Percentiles rank a stretch among this genome's conserved stretches.
These are phyloP conservation scores for Nothophaeocryptopus gaeumannii DNA, from an alignment of 2,329 filamentous ascomycete species.

Conservation along the genomic window DNA sequence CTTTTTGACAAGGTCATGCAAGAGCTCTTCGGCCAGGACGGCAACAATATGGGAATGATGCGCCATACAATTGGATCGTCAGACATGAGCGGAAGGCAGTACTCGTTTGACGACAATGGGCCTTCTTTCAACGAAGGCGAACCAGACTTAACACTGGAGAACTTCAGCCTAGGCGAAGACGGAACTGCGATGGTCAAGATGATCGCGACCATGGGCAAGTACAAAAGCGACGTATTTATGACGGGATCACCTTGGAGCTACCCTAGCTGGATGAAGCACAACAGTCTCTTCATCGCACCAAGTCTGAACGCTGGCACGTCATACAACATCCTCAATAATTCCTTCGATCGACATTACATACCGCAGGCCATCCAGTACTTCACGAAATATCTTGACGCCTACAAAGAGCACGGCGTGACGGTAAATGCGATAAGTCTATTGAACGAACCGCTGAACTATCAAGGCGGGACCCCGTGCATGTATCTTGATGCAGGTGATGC, in stretches of 20 bases:
- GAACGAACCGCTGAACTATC: constrained; percentile 41
- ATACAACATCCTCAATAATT: constrained; percentile 32
- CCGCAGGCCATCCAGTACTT: constrained; percentile 38
- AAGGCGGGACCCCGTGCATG: constrained; percentile 40
- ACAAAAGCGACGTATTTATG: constrained; percentile 37
- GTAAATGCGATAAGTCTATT: constrained; percentile 40
- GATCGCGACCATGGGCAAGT: constrained; percentile 37
- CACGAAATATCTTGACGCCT: constrained; percentile 38
- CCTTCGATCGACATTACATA: constrained; percentile 36
- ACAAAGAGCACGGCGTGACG: constrained; percentile 31
- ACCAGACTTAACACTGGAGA: constrained; percentile 33
- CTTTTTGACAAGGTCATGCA: constrained; percentile 34
- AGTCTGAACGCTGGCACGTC: constrained; percentile 19
- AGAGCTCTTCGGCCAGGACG: constrained; percentile 35
- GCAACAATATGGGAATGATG: constrained; percentile 41
- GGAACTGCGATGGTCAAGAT: constrained; percentile 40
- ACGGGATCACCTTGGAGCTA: constrained; percentile 40
- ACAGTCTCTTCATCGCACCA: constrained; percentile 32
- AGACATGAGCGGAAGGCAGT: constrained; percentile 36
- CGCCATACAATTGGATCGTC: constrained; percentile 41
- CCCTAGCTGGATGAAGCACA: constrained; percentile 43
- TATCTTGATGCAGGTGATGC: constrained; percentile 37
- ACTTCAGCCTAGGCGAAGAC: constrained; percentile 36
- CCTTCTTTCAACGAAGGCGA: constrained; percentile 32
- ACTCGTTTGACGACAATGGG: constrained; percentile 40